Evolutionary conservation across 2,329 filamentous ascomycete species (phyloP).

Genomic region (Diaporthe citrichinensis): DNA sequence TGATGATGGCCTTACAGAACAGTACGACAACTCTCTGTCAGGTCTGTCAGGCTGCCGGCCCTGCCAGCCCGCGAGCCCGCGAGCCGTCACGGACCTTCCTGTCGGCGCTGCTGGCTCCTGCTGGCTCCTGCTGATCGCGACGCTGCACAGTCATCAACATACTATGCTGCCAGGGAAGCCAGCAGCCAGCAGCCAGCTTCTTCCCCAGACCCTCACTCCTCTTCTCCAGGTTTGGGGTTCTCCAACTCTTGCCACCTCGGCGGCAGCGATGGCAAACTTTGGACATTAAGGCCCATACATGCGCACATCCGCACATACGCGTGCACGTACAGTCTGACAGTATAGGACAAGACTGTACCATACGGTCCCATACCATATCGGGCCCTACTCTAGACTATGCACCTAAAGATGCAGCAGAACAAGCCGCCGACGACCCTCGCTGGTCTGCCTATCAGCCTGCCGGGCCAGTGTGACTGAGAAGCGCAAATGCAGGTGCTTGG

Average conservation of each 20-base stretch:
- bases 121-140: not conserved
- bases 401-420: not conserved
- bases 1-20: constrained; percentile 2
- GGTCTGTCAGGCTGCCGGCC: constrained; percentile 5
- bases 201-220: constrained; percentile 34
- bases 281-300: not conserved
- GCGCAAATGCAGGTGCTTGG: constrained; percentile 23
- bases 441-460: constrained; percentile 31
- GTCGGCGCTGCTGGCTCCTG: constrained; percentile 10
- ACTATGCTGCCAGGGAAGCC: constrained; percentile 14
- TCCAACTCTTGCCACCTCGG: constrained; percentile 28
- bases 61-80: constrained; percentile 5
- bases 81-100: constrained; percentile 3
- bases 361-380: constrained; percentile 11
- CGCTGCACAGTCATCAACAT: constrained; percentile 17
- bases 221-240: constrained; percentile 35
- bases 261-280: constrained; percentile 11
- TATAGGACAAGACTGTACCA: constrained; percentile 7
- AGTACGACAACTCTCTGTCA: not conserved
- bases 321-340: not conserved
- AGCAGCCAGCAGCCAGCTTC: not conserved
- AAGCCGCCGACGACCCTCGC: not conserved
- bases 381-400: constrained; percentile 18
- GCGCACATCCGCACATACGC: not conserved
- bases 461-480: constrained; percentile 6